Percentiles rank a stretch among this genome's conserved stretches.
phyloP scores from a whole-genome alignment of 495 filamentous ascomycete genomes.

The Acidomyces sp. region DNA sequence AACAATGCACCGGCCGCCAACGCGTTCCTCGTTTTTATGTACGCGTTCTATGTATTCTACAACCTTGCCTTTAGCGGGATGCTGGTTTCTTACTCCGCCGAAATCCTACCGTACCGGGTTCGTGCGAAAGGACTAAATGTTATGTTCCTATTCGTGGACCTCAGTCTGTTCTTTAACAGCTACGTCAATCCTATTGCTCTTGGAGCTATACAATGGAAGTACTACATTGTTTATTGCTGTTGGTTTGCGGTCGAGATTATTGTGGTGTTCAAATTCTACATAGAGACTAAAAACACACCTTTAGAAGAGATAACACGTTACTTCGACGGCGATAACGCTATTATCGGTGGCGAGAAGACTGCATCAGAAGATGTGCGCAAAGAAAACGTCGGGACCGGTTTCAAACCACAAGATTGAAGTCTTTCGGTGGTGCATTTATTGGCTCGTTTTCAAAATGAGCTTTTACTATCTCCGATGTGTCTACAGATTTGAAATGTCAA shows the following conservation, averaged over 20 bases:
- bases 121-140: constrained; percentile 58
- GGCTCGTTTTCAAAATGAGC: too few species aligned
- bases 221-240: constrained; percentile 14
- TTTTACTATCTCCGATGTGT: too few species aligned
- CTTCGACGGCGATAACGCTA: constrained; percentile 28
- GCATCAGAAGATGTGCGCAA: too few species aligned
- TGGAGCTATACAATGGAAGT: constrained; percentile 22
- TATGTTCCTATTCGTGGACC: constrained; percentile 23
- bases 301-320: constrained; percentile 45
- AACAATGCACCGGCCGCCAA: constrained; percentile 7
- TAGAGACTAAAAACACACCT: constrained; percentile 58
- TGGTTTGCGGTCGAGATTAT: constrained; percentile 34
- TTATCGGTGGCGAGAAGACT: constrained; percentile 29
- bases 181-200: constrained; percentile 35
- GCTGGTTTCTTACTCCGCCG: constrained; percentile 43
- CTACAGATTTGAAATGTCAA: too few species aligned
- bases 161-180: constrained; percentile 27
- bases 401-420: too few species aligned
- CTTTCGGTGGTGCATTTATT: too few species aligned
- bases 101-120: constrained; percentile 56
- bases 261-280: constrained; percentile 60
- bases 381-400: too few species aligned
- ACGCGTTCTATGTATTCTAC: constrained; percentile 25
- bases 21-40: constrained; percentile 22
- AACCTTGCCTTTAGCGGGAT: constrained; percentile 32